Evolutionary conservation across 345 rosid species (phyloP).

Genomic region (Chamaenerion angustifolium): DNA sequence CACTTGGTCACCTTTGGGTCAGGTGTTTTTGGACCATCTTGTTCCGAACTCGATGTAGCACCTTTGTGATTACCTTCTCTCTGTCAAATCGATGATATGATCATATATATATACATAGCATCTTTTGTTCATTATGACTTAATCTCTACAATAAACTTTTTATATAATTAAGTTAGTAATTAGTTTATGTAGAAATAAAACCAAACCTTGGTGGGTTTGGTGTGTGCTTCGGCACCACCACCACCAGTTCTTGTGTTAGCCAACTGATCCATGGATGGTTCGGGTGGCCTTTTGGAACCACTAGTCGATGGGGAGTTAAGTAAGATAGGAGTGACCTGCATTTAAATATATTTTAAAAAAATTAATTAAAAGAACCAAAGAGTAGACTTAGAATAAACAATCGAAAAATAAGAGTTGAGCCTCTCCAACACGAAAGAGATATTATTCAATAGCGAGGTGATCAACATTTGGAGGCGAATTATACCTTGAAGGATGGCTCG

Average conservation of each 20-base stretch:
- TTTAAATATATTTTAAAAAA: too few species aligned
- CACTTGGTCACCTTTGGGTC: slow-evolving; percentile 29
- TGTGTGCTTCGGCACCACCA: slow-evolving; percentile 11
- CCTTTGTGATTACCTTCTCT: slow-evolving; percentile 38
- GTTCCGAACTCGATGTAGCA: slow-evolving; percentile 24
- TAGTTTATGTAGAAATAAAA: too few species aligned
- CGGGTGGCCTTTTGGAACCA: slow-evolving; percentile 29
- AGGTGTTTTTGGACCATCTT: slow-evolving; percentile 35
- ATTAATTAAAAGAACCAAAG: too few species aligned
- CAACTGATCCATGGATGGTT: slow-evolving; percentile 17
- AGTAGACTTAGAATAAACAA: neutral
- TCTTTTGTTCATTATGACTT: too few species aligned
- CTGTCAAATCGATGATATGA: slow-evolving; percentile 9
- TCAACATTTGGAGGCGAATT: slow-evolving; percentile 8
- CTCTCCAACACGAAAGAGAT: slow-evolving; percentile 4
- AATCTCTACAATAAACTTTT: too few species aligned
- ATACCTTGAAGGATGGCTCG: slow-evolving; percentile 40
- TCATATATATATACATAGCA: too few species aligned
- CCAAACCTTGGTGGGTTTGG: slow-evolving; percentile 14
- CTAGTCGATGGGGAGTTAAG: slow-evolving; percentile 11
- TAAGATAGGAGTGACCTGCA: neutral
- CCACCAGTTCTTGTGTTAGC: slow-evolving; percentile 16
- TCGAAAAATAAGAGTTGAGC: slow-evolving; percentile 10
- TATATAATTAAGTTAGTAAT: too few species aligned
- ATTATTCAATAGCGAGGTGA: too few species aligned